Evolutionary conservation across 192 early-diverging fungal genomes (phyloP).

Genomic region (Linnemannia elongata): DNA sequence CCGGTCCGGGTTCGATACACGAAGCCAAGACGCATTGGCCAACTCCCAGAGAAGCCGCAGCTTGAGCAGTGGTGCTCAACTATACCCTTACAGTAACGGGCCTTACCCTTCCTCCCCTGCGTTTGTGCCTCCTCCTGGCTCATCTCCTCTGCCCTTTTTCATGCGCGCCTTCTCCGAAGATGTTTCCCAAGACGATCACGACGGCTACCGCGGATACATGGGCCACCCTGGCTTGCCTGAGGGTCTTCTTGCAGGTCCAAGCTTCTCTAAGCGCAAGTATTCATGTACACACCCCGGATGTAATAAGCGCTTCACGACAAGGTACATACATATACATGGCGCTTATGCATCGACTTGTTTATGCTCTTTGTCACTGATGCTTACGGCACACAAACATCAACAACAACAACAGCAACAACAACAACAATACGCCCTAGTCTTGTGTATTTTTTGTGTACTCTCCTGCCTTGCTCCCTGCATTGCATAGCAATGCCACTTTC

Average conservation of each 20-base stretch:
- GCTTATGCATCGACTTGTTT: background rate
- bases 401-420: background rate
- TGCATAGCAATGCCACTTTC: conserved; percentile 7
- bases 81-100: conserved; percentile 29
- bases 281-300: conserved; percentile 75
- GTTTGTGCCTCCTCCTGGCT: background rate
- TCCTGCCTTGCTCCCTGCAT: conserved; percentile 2
- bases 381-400: background rate
- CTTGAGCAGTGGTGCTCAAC: conserved; percentile 49
- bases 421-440: background rate
- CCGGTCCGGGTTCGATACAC: conserved; percentile 34
- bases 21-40: conserved; percentile 16
- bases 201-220: conserved; percentile 32
- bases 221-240: conserved; percentile 30
- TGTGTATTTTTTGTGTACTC: conserved; percentile 11
- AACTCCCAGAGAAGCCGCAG: conserved; percentile 49
- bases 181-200: conserved; percentile 27
- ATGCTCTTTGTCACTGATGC: background rate
- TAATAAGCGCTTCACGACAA: conserved; percentile 85
- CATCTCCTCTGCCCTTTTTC: conserved; percentile 40
- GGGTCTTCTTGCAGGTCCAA: conserved; percentile 30
- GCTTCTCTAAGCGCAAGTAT: conserved; percentile 76
- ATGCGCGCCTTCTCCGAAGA: conserved; percentile 50
- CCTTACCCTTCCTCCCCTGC: conserved; percentile 22
- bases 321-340: conserved; percentile 52